Conservation (phyloP, 192 early-diverging fungal species). For the Backusella morwellensis region DNA sequence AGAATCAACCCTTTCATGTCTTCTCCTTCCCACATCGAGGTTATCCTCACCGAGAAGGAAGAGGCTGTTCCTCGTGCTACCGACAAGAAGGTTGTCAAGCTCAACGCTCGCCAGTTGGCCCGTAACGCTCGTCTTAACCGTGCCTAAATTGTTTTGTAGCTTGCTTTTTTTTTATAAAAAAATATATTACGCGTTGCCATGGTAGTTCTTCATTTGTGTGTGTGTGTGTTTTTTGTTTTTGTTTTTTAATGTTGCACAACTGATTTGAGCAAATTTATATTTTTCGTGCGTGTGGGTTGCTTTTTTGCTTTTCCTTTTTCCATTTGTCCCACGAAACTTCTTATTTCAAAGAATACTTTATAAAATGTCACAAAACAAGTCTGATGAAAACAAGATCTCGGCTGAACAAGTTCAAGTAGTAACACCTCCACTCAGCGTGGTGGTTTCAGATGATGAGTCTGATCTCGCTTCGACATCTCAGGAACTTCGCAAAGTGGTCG, state of each 20-base stretch:
- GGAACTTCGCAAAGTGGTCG: neutral
- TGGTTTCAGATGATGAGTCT: neutral
- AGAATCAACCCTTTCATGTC: conserved; percentile 92
- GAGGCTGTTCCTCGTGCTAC: conserved; percentile 74
- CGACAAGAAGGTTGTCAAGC: conserved; percentile 47
- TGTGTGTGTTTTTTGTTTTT: neutral
- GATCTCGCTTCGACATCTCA: neutral
- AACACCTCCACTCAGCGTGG: neutral
- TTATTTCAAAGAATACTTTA: neutral
- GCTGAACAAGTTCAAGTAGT: neutral
- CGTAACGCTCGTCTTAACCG: conserved; percentile 42
- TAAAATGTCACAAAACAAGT: neutral
- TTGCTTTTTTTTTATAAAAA: conserved; percentile 4
- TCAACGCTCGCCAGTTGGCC: conserved; percentile 57
- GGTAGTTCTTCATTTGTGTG: neutral
- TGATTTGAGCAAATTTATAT: neutral
- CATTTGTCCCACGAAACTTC: neutral
- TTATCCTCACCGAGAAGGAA: conserved; percentile 88
- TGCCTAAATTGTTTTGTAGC: conserved; percentile 25
- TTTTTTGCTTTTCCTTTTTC: neutral
- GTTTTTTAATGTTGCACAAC: neutral
- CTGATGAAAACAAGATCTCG: neutral
- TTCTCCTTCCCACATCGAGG: conserved; percentile 95
- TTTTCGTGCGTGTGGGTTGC: neutral
- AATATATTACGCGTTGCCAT: conserved; percentile 8